Base-by-base conservation (phyloP, 2,329 filamentous ascomycete species). In the Aureobasidium subglaciale region DNA sequence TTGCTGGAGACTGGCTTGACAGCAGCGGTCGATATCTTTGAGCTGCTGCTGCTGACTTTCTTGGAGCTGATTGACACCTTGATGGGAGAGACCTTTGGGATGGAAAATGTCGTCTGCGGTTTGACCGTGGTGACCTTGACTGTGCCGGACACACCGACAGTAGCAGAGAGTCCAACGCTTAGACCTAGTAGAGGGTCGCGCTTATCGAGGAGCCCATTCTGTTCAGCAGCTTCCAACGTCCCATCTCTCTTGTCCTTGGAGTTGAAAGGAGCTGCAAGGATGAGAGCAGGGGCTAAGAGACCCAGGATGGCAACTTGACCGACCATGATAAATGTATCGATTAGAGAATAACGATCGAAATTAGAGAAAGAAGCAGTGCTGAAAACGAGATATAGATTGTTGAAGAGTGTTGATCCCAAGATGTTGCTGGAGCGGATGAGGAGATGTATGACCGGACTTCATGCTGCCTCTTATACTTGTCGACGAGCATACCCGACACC, bases 241-340 rank as follows among this genome's bases (percentile, higher is more conserved):
- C 30, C 48, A n/a, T 35, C 48, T 22, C 48, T 40, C 25, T 41
- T 53, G 16, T 40, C 34, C 25, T 40, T 20, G 16, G 48, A 30
- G 27, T 41, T 41, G 29, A 55, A 30, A n/a, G 50, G 50, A 27
- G 50, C 50, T 7, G 50, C 50, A 20, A 55, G 40, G 38, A 55
- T 40, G 38, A 55, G 18, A 13, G 50, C 50, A 15, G 50, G 50
- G 37, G 50, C 50, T 13, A 55, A 18, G n/a, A 55, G 40, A 22
- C 50, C 50, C 27, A 55, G 20, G 15, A 55, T 43, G 5, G 40
- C 40, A 55, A 27, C 38, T 55, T 43, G 50, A 15, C 50, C 18
- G 27, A 30, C 37, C 50, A 55, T 55, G 24, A 8, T 45, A 13
- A 41, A 27, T n/a, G 41, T n/a, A 32, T 41, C n/a, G 10, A 41